Percentiles rank a stretch among this genome's conserved stretches.
Conservation (phyloP, 768 basidiomycete genomes). For the Mycena venus region DNA sequence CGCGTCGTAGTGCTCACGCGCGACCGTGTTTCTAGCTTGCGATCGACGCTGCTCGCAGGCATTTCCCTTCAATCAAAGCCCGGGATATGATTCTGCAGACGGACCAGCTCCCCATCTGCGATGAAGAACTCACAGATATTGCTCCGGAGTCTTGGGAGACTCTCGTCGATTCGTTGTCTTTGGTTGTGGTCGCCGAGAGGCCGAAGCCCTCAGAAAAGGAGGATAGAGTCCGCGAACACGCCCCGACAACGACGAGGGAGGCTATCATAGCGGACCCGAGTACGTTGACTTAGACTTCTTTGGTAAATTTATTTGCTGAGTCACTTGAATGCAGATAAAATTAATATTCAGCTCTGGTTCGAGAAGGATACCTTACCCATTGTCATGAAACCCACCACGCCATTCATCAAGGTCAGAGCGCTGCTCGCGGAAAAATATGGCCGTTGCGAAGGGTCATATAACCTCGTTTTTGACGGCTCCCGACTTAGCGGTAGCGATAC, state of each 20-base stretch:
- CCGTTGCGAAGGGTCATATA: not conserved
- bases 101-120: not conserved
- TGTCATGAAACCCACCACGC: not conserved
- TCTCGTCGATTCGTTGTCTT: not conserved
- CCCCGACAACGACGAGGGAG: too few species aligned
- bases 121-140: not conserved
- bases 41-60: not conserved
- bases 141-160: slow-evolving; percentile 7
- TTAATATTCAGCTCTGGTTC: not conserved
- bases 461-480: not conserved
- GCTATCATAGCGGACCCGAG: too few species aligned
- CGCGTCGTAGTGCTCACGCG: not conserved
- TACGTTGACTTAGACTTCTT: not conserved
- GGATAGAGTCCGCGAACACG: too few species aligned
- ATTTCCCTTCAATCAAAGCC: not conserved
- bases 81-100: not conserved
- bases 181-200: not conserved
- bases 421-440: too few species aligned
- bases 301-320: not conserved
- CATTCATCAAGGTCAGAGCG: not conserved
- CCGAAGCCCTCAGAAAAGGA: not conserved
- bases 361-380: not conserved
- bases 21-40: not conserved
- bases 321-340: not conserved
- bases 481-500: not conserved